These are phyloP conservation scores for Sordariomycetes sp. DNA, from an alignment of 2,329 filamentous ascomycete species.

Conservation along the genomic window DNA sequence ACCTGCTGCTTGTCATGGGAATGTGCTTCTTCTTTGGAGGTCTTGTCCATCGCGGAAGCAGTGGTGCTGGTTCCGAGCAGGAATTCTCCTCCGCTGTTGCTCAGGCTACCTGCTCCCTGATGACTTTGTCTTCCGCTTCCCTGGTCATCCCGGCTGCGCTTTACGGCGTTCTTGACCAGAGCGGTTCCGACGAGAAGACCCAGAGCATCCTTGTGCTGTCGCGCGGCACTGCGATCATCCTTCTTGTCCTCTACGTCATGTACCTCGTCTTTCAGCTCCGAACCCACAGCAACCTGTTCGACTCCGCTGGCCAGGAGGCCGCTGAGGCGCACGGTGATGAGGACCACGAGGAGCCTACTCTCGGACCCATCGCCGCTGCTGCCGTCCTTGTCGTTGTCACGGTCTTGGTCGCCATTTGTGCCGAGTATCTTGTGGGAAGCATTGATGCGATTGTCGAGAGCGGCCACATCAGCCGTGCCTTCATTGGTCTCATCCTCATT, in stretches of 20 bases:
- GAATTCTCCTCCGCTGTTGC: slow-evolving; percentile 68
- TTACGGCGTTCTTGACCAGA: slow-evolving; percentile 52
- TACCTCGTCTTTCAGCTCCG: slow-evolving; percentile 73
- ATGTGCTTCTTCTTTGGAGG: slow-evolving; percentile 75
- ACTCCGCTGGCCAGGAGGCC: slow-evolving; percentile 37
- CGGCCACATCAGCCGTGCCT: slow-evolving; percentile 67
- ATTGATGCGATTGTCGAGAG: slow-evolving; percentile 64
- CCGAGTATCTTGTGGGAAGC: slow-evolving; percentile 68
- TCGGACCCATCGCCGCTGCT: slow-evolving; percentile 55
- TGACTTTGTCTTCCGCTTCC: slow-evolving; percentile 68
- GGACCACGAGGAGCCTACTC: slow-evolving; percentile 36
- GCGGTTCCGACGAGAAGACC: slow-evolving; percentile 29
- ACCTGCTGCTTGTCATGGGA: slow-evolving; percentile 78
- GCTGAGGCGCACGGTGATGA: slow-evolving; percentile 33
- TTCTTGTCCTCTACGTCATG: slow-evolving; percentile 64
- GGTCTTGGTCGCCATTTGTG: slow-evolving; percentile 61
- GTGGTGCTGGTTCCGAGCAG: slow-evolving; percentile 56
- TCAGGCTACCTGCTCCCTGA: slow-evolving; percentile 66
- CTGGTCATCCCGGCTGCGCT: slow-evolving; percentile 73
- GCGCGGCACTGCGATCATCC: slow-evolving; percentile 66
- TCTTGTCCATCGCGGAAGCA: slow-evolving; percentile 46
- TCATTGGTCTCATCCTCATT: slow-evolving; percentile 71
- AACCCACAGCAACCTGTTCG: slow-evolving; percentile 66
- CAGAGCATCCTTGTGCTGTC: slow-evolving; percentile 62
- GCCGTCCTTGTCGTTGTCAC: slow-evolving; percentile 63